A percentile compares a stretch with the other conserved stretches of the same genome.
Evolutionary conservation across 257 asterid genomes (phyloP).

Genomic region (Hygrophila difformis): DNA sequence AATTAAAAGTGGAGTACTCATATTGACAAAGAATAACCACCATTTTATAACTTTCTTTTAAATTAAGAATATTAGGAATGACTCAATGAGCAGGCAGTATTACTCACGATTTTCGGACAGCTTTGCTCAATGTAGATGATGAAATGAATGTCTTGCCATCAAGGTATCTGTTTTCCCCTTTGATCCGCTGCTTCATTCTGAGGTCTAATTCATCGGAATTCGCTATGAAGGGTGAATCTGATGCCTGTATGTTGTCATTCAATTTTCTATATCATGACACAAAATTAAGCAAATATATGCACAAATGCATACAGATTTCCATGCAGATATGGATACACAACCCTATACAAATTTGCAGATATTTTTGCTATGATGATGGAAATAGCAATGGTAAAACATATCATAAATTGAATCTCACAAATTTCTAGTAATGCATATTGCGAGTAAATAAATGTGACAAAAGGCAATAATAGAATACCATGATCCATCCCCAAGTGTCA

Average conservation of each 20-base stretch:
- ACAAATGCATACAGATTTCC: too few relatives aligned
- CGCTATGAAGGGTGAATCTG: conserved; percentile 46
- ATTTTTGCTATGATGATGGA: too few relatives aligned
- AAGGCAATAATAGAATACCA: too few relatives aligned
- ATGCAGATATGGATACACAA: too few relatives aligned
- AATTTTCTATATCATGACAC: background rate
- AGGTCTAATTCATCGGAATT: conserved; percentile 60
- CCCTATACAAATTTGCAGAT: too few relatives aligned
- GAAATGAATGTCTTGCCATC: conserved; percentile 85
- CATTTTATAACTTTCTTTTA: too few relatives aligned
- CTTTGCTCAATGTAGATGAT: conserved; percentile 79
- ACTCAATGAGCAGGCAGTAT: background rate
- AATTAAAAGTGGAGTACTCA: background rate
- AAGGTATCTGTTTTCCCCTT: conserved; percentile 68
- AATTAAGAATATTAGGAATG: background rate
- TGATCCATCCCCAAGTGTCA: conserved; percentile 99
- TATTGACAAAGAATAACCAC: too few relatives aligned
- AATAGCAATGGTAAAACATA: too few relatives aligned
- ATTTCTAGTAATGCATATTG: too few relatives aligned
- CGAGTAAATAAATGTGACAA: too few relatives aligned
- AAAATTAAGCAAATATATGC: background rate
- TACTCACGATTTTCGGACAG: conserved; percentile 74
- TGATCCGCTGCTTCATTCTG: conserved; percentile 63
- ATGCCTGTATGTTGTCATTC: conserved; percentile 44
- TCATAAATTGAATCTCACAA: too few relatives aligned